These are phyloP conservation scores for Bryum argenteum DNA, from an alignment of 225 moss, liverwort and hornwort genomes.

Conservation along the genomic window DNA sequence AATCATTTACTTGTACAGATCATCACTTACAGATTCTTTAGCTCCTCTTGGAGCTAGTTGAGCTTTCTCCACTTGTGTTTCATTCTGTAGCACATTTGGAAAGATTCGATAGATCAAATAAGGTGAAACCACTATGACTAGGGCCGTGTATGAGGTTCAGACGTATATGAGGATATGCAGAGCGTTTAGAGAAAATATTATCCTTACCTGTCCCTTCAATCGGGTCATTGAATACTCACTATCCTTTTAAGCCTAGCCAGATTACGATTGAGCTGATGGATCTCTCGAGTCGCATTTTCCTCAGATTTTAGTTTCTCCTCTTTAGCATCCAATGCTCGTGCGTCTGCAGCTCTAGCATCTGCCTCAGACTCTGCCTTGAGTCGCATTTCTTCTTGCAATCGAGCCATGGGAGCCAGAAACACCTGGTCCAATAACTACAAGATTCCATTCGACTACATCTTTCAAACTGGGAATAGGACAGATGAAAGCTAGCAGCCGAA, in stretches of 20 bases:
- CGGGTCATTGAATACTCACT: conserved; percentile 47
- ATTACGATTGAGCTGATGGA: conserved; percentile 61
- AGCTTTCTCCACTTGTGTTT: conserved; percentile 46
- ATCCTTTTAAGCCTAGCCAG: conserved; percentile 67
- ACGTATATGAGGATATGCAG: neutral
- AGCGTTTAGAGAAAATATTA: conserved; percentile 5
- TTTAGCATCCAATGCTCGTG: conserved; percentile 59
- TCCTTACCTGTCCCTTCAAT: conserved; percentile 60
- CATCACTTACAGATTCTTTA: conserved; percentile 66
- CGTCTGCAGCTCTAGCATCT: conserved; percentile 58
- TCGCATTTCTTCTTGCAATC: conserved; percentile 76
- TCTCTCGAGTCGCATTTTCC: conserved; percentile 52
- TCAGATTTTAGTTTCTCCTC: conserved; percentile 56
- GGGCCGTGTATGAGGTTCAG: neutral
- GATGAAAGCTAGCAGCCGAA: neutral
- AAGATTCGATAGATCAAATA: conserved; percentile 1
- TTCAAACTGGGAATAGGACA: neutral
- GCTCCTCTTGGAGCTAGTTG: conserved; percentile 77
- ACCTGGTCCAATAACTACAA: neutral
- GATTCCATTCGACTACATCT: neutral
- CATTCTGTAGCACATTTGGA: conserved; percentile 53
- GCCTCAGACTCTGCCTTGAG: conserved; percentile 74
- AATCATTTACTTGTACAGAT: neutral
- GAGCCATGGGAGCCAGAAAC: conserved; percentile 25
- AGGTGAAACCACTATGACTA: neutral